phyloP scores from a whole-genome alignment of 2,329 filamentous ascomycete species.

The Monilinia fructicola region DNA sequence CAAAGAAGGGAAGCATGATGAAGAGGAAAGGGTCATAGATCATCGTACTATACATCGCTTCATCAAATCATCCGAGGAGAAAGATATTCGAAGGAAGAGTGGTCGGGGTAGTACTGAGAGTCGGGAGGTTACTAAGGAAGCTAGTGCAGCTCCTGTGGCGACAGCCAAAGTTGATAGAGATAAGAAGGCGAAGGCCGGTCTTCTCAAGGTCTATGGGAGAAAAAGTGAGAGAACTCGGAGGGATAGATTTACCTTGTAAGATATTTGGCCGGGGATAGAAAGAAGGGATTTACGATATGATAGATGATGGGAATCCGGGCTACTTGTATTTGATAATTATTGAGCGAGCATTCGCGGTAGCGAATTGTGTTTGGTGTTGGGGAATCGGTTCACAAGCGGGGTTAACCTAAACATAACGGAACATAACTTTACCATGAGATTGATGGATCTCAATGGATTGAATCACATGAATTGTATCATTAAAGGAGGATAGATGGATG shows the following conservation, averaged over 20 bases:
- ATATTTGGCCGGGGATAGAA: constrained; percentile 13
- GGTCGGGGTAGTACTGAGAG: constrained; percentile 32
- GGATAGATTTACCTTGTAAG: constrained; percentile 22
- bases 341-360: background rate
- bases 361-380: background rate
- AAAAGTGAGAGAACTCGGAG: constrained; percentile 1
- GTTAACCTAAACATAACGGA: background rate
- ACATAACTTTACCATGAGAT: background rate
- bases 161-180: constrained; percentile 4
- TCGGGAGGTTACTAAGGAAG: constrained; percentile 30
- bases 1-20: constrained; percentile 70
- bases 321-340: constrained; percentile 12
- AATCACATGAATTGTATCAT: constrained; percentile 2
- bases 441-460: no score
- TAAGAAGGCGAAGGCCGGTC: constrained; percentile 16
- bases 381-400: background rate
- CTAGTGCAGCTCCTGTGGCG: constrained; percentile 24
- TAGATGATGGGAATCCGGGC: constrained; percentile 11
- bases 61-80: constrained; percentile 67
- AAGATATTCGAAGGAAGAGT: constrained; percentile 30
- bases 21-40: constrained; percentile 67
- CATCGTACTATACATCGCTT: constrained; percentile 88
- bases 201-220: constrained; percentile 3
- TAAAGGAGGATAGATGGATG: background rate
- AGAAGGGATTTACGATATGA: background rate